Base-by-base conservation (phyloP, 495 filamentous ascomycete species). In the Friedmanniomyces endolithicus region DNA sequence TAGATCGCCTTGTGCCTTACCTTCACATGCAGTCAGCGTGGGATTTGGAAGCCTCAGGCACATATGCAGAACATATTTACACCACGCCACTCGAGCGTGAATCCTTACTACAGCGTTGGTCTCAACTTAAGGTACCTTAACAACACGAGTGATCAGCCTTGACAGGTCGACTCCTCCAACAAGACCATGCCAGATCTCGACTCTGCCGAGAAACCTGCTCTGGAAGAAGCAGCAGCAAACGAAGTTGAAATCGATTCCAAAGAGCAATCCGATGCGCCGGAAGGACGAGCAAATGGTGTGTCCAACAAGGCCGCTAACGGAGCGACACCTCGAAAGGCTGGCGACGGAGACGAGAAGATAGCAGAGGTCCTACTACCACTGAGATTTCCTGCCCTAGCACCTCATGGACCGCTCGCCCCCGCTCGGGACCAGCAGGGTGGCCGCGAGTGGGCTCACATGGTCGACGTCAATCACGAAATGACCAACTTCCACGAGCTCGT, bases 391-490 rank as follows among this genome's bases (percentile, higher is more conserved):
- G 84, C 94, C 34, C 65, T 98, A 17, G 87, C 94, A 64, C 87
- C 92, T n/a, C 86, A 80, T 63, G 79, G 80, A 23, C 75, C 77
- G 11, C 78, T 96, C n/a, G 76, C 86, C 25, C 70, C 81, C 24
- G 79, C 83, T n/a, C 76, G 78, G 51, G 73, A 83, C 58, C 85
- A 80, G 60, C 82, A 84, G 57, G 80, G 79, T 49, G 86, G 86
- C 1, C 84, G 75, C 63, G 88, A 97, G 73, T 97, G 92, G 92
- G 92, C 92, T 24, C 92, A 98, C 67, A 89, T 97, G 79, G 89
- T 98, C 1, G 89, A 98, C 68, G 79, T 96, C 61, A 90, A 92
- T 61, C 77, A 87, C 47, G 84, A 89, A 40, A 90, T 98, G 48
- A 71, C 83, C 34, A 97, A 98, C 65, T 97, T 98, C 70, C 69